Percentiles rank a stretch among this genome's conserved stretches.
phyloP scores from a whole-genome alignment of 2,329 filamentous ascomycete species.

The Apiospora kogelbergensis region DNA sequence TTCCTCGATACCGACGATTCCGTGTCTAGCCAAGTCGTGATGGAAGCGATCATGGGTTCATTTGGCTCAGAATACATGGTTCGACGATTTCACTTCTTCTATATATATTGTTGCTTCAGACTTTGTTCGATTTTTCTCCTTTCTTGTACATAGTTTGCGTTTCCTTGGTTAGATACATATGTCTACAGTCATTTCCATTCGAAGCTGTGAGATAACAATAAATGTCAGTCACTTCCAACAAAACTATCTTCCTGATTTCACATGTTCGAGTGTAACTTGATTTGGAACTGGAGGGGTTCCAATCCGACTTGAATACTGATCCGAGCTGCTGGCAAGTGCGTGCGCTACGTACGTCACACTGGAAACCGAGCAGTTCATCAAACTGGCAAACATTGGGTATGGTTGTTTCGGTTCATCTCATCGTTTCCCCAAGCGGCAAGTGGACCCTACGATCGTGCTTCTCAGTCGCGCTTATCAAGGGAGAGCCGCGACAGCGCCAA shows the following conservation, averaged over 20 bases:
- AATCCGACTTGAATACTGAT: no score
- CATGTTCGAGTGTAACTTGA: no score
- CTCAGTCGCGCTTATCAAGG: neutral
- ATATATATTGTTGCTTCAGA: neutral
- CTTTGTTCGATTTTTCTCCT: neutral
- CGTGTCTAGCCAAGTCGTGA: neutral
- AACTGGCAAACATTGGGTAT: neutral
- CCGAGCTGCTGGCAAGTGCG: neutral
- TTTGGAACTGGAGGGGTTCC: no score
- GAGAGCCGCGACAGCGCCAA: neutral
- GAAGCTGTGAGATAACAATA: neutral
- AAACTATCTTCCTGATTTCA: no score
- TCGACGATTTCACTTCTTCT: neutral
- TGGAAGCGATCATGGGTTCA: neutral
- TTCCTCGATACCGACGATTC: neutral
- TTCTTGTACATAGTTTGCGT: neutral
- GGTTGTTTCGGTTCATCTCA: neutral
- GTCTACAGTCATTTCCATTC: neutral
- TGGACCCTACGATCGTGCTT: neutral
- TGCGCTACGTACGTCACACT: neutral
- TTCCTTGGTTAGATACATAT: neutral
- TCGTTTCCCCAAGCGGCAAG: neutral
- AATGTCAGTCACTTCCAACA: no score
- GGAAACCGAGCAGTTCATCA: neutral
- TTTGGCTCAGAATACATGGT: no score